These are phyloP conservation scores for Annulohypoxylon bovei DNA, from an alignment of 495 filamentous ascomycete genomes.

Conservation along the genomic window DNA sequence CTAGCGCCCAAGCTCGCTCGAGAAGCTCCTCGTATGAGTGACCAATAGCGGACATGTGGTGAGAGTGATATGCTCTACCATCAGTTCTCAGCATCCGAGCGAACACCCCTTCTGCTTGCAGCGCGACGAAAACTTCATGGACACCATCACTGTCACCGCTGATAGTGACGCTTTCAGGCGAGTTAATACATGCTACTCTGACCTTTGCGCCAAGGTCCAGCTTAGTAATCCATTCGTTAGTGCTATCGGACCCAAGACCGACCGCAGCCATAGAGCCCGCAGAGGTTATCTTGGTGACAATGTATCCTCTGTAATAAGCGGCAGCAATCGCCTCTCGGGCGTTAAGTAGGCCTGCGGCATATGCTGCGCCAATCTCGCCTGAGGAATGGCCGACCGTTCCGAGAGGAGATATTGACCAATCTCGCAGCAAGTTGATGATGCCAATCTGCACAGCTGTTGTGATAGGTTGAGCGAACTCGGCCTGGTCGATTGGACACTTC, in stretches of 20 bases:
- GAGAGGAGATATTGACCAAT: neutral
- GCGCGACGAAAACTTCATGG: conserved; percentile 36
- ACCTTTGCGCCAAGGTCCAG: neutral
- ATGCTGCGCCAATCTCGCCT: conserved; percentile 6
- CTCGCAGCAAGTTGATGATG: neutral
- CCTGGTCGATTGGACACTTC: neutral
- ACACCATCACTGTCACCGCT: conserved; percentile 54
- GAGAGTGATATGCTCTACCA: conserved; percentile 63
- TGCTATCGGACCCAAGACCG: neutral
- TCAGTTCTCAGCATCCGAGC: conserved; percentile 53
- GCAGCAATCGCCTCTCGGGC: neutral
- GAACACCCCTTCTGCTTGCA: conserved; percentile 53
- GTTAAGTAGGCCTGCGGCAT: neutral
- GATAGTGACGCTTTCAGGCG: conserved; percentile 53
- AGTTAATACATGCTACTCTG: neutral
- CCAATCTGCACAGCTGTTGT: neutral
- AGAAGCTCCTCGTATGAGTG: conserved; percentile 48
- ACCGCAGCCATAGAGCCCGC: neutral
- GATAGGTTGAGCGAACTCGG: neutral
- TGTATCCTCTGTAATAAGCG: neutral
- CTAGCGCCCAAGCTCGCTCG: neutral
- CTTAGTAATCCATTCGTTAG: neutral
- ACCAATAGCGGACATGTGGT: conserved; percentile 58
- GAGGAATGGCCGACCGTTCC: neutral
- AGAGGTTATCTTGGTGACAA: neutral